Conservation (phyloP, 2,329 filamentous ascomycete genomes). For the Aspergillus fumigatiaffinis region DNA sequence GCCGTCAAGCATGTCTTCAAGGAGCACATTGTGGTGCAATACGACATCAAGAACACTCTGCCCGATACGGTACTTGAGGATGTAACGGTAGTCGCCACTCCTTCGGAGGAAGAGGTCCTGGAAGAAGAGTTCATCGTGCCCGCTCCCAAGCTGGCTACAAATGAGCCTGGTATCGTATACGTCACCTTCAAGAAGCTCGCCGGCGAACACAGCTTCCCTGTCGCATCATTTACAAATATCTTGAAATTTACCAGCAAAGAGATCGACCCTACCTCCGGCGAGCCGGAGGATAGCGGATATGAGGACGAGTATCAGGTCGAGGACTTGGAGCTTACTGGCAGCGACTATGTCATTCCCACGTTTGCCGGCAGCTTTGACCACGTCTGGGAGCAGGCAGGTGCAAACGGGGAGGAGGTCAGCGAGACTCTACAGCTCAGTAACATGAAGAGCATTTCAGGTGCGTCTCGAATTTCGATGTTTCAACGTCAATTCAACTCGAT, state of each 20-base stretch:
- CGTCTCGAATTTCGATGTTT: constrained; percentile 31
- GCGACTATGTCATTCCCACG: constrained; percentile 88
- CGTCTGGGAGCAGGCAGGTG: constrained; percentile 89
- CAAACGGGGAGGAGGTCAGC: constrained; percentile 81
- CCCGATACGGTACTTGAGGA: constrained; percentile 87
- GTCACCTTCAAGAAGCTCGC: constrained; percentile 85
- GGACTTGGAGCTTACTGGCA: constrained; percentile 83
- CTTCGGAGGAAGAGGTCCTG: constrained; percentile 69
- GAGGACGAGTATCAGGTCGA: constrained; percentile 98
- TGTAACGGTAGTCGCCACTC: constrained; percentile 76
- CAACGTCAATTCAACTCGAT: constrained; percentile 4
- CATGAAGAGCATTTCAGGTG: constrained; percentile 90
- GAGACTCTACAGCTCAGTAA: constrained; percentile 86
- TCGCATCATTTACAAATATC: constrained; percentile 80
- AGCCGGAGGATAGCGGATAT: constrained; percentile 88
- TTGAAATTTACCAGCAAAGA: constrained; percentile 98
- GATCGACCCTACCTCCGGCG: constrained; percentile 88
- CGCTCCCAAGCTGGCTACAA: constrained; percentile 73
- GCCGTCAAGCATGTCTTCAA: constrained; percentile 98
- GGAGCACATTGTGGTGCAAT: constrained; percentile 92
- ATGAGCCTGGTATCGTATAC: constrained; percentile 89
- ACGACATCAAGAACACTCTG: constrained; percentile 96
- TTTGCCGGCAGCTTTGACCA: constrained; percentile 95
- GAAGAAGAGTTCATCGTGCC: constrained; percentile 92
- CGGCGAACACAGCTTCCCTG: constrained; percentile 72